phyloP scores from a whole-genome alignment of 495 filamentous ascomycete species.

The Neurospora sp. region DNA sequence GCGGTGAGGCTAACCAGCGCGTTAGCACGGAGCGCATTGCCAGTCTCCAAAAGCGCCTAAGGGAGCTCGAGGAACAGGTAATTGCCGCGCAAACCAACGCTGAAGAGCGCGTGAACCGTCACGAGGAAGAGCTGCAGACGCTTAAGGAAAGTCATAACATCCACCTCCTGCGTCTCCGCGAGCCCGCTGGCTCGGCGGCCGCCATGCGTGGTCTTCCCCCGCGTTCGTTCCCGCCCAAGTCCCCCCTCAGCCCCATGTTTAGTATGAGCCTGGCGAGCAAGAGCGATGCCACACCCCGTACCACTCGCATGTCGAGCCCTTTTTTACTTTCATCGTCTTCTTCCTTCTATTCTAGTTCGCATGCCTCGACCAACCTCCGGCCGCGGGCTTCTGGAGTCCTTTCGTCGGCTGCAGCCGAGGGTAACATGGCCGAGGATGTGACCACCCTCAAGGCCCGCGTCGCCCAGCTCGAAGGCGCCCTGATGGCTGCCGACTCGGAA shows the following conservation, averaged over 20 bases:
- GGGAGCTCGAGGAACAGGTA: constrained; percentile 72
- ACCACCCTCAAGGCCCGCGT: constrained; percentile 56
- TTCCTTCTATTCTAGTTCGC: neutral
- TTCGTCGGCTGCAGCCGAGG: constrained; percentile 21
- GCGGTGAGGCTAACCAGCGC: constrained; percentile 78
- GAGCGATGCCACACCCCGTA: neutral
- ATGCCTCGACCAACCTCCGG: constrained; percentile 2
- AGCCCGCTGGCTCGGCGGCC: constrained; percentile 1
- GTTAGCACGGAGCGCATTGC: constrained; percentile 72
- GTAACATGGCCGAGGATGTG: constrained; percentile 55
- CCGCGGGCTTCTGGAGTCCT: constrained; percentile 29
- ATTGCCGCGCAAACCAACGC: constrained; percentile 74
- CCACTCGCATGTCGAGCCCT: constrained; percentile 27
- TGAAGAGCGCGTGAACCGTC: constrained; percentile 68
- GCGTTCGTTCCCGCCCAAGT: constrained; percentile 38
- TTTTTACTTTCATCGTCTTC: neutral
- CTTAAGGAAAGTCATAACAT: constrained; percentile 68
- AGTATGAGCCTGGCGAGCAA: constrained; percentile 20
- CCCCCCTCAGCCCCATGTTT: constrained; percentile 58
- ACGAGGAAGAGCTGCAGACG: constrained; percentile 74
- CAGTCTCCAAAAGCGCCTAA: constrained; percentile 67
- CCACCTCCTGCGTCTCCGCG: constrained; percentile 69
- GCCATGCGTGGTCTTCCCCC: constrained; percentile 24
- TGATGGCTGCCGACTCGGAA: constrained; percentile 75
- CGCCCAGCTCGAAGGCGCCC: constrained; percentile 67